Base-by-base conservation (phyloP, 1,139 yeast genomes). In the Nakaseomyces glabratus region DNA sequence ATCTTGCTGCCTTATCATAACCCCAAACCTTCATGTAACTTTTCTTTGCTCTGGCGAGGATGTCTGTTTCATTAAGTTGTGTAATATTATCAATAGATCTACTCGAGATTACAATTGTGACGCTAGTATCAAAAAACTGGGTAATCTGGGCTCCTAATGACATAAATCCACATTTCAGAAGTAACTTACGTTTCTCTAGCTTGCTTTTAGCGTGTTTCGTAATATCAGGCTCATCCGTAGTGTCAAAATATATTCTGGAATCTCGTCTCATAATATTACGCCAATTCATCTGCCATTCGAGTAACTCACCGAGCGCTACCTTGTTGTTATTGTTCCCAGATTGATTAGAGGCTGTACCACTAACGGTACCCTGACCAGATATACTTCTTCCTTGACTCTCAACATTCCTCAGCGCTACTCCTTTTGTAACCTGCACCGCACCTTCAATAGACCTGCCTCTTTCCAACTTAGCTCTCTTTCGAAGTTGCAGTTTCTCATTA, bases 271-370 rank as follows among this genome's bases (percentile, higher is more conserved):
- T 77, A 45, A 84, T 82, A 40, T 69, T 68, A 36, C 76, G 67
- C 95, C 96, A 88, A 38, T 79, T 76, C 34, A 67, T 67, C 52
- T 82, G 88, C 97, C 97, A 88, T 45, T 68, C 71, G 35, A 63
- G 60, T 35, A 79, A 57, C 43, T 78, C 84, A 24, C 46, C 49
- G 15, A 55, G 52, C 9, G 52, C 40, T 12, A 49, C 48, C 34
- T 47, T 47, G 4, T 37, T 36, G 23, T 38, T 38, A 26, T 35
- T 35, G 24, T 40, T 40, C 24, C 34, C 43, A 28, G 36, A 28
- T 7, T 37, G 41, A 10, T 40, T 31, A 14, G 38, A 36, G 24
- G 34, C 38, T 10, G 41, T 38, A 20, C 38, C 41, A 28, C 41
- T 40, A 2, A 41, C 44, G 6, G 48, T 46, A 8, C 48, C 49